Conservation (phyloP, 495 filamentous ascomycete genomes). For the Pyronema omphalodes region DNA sequence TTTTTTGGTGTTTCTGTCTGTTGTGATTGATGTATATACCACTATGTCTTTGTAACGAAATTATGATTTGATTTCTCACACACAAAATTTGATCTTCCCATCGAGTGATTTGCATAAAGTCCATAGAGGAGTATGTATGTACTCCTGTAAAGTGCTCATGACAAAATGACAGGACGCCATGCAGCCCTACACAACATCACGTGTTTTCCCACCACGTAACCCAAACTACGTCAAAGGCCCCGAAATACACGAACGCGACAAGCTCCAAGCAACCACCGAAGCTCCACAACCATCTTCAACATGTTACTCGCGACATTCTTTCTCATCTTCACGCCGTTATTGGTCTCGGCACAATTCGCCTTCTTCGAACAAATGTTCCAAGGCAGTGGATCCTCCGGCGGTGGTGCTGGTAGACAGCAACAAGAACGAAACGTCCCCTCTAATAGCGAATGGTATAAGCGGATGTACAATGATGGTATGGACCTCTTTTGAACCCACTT, state of each 20-base stretch:
- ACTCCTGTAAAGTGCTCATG: too few species aligned
- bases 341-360: constrained; percentile 38
- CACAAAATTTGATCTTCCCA: too few species aligned
- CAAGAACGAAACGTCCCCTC: constrained; percentile 42
- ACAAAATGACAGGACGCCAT: too few species aligned
- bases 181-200: not conserved
- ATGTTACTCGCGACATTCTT: not conserved
- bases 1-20: too few species aligned
- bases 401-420: constrained; percentile 26
- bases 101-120: too few species aligned
- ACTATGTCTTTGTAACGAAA: too few species aligned
- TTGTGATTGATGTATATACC: not conserved
- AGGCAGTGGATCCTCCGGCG: constrained; percentile 25
- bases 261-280: not conserved
- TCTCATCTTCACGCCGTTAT: not conserved
- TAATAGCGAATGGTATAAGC: constrained; percentile 47
- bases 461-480: constrained; percentile 40
- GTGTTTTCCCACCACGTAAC: not conserved
- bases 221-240: not conserved
- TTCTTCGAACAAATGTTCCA: constrained; percentile 58
- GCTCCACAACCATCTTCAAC: not conserved
- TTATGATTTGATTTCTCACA: too few species aligned
- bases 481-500: constrained; percentile 1
- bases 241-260: not conserved
- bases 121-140: too few species aligned